phyloP scores from a whole-genome alignment of 257 asterid genomes.

The Salvia rosmarinus region DNA sequence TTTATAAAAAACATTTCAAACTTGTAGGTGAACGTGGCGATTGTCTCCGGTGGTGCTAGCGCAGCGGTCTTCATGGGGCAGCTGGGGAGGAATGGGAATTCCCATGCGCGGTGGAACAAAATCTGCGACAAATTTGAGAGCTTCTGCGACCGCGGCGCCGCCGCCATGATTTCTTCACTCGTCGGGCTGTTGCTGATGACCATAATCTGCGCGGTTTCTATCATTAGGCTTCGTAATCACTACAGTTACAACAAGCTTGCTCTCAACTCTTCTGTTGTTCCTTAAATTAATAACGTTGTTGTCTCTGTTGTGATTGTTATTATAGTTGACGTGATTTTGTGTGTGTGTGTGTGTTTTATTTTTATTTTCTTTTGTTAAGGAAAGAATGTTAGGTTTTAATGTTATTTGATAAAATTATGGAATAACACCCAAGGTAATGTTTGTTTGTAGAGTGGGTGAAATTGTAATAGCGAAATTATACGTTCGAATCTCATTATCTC shows the following conservation, averaged over 20 bases:
- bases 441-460: not conserved
- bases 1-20: too few species aligned
- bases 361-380: not conserved
- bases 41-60: slow-evolving; percentile 64
- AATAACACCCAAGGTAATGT: too few species aligned
- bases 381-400: not conserved
- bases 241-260: slow-evolving; percentile 24
- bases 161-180: slow-evolving; percentile 67
- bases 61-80: slow-evolving; percentile 93
- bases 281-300: slow-evolving; percentile 11
- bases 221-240: slow-evolving; percentile 51
- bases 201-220: slow-evolving; percentile 44
- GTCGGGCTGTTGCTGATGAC: slow-evolving; percentile 63
- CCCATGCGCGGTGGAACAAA: slow-evolving; percentile 84
- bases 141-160: slow-evolving; percentile 68
- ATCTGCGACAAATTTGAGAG: slow-evolving; percentile 70
- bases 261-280: slow-evolving; percentile 31
- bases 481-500: too few species aligned
- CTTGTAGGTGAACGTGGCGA: slow-evolving; percentile 63
- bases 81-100: slow-evolving; percentile 77
- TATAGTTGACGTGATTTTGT: not conserved
- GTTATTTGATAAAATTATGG: not conserved
- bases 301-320: not conserved
- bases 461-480: too few species aligned
- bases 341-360: not conserved